A percentile compares a stretch with the other conserved stretches of the same genome.
phyloP scores from a whole-genome alignment of 345 rosid species.

The Syzygium aromaticum region DNA sequence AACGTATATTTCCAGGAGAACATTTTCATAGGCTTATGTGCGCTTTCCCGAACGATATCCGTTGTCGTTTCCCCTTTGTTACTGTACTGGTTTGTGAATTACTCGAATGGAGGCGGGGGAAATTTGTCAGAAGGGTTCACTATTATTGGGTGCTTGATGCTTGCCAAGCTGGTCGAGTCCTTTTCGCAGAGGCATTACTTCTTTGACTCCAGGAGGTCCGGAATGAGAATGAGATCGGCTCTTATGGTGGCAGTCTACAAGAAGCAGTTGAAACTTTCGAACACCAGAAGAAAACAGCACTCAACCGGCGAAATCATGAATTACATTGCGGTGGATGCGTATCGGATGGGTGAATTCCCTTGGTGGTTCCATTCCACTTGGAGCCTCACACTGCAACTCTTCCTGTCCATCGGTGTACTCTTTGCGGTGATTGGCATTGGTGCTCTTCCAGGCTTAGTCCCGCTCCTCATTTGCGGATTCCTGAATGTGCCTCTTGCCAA shows the following conservation, averaged over 20 bases:
- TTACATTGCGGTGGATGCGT: slow-evolving; percentile 69
- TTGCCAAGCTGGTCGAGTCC: slow-evolving; percentile 52
- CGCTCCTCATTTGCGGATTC: slow-evolving; percentile 35
- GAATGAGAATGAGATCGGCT: slow-evolving; percentile 71
- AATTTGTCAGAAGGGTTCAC: slow-evolving; percentile 34
- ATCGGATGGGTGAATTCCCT: slow-evolving; percentile 67
- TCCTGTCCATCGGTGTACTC: slow-evolving; percentile 39
- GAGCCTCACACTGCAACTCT: slow-evolving; percentile 43
- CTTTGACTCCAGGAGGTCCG: slow-evolving; percentile 55
- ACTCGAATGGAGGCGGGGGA: slow-evolving; percentile 21
- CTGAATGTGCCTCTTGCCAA: slow-evolving; percentile 59
- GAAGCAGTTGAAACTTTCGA: slow-evolving; percentile 63
- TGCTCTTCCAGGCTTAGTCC: slow-evolving; percentile 47
- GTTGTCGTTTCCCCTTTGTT: slow-evolving; percentile 28
- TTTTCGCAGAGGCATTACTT: slow-evolving; percentile 38
- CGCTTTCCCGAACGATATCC: slow-evolving; percentile 35
- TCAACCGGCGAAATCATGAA: slow-evolving; percentile 75
- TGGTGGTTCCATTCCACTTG: slow-evolving; percentile 74
- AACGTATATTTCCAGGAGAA: slow-evolving; percentile 50
- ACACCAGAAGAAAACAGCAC: slow-evolving; percentile 51
- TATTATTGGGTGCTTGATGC: slow-evolving; percentile 27
- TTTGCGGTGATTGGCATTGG: slow-evolving; percentile 52
- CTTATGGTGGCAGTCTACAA: slow-evolving; percentile 56
- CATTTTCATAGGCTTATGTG: slow-evolving; percentile 31
- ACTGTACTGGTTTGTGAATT: slow-evolving; percentile 35